Evolutionary conservation across 225 moss, liverwort and hornwort species (phyloP).

Genomic region (Polytrichum commune): DNA sequence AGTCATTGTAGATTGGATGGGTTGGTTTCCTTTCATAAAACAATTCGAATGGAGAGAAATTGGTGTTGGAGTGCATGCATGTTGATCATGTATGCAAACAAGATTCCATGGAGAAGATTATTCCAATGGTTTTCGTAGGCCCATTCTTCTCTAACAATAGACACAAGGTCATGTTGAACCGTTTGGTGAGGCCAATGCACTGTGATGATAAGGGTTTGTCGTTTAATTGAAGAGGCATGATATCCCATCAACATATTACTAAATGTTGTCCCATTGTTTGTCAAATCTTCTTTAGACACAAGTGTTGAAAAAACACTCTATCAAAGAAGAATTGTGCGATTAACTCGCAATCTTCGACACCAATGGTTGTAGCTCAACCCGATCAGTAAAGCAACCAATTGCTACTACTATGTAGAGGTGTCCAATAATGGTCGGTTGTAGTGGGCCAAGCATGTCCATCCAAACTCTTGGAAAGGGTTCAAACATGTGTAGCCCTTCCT

Average conservation of each 20-base stretch:
- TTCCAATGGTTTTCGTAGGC: background rate
- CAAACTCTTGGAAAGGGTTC: background rate
- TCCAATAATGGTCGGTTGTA: background rate
- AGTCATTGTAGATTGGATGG: background rate
- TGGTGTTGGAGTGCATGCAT: background rate
- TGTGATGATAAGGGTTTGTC: background rate
- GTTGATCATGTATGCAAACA: background rate
- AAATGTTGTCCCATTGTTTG: background rate
- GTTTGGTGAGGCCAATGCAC: background rate
- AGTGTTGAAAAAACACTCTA: too few species aligned
- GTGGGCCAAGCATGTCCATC: background rate
- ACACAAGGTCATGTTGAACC: background rate
- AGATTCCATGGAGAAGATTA: background rate
- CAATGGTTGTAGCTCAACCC: background rate
- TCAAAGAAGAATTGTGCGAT: too few species aligned
- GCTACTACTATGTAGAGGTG: background rate
- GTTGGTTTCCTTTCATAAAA: background rate
- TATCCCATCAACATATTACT: background rate
- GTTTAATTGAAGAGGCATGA: background rate
- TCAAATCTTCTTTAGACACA: background rate
- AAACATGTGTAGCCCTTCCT: background rate
- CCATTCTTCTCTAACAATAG: background rate
- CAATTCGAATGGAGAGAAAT: background rate
- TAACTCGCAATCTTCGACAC: background rate
- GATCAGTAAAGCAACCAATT: background rate